Evolutionary conservation across 805 yeast species (phyloP), one percentile per base, ranked within the genome.

Genomic region (Candida bentonensis): DNA sequence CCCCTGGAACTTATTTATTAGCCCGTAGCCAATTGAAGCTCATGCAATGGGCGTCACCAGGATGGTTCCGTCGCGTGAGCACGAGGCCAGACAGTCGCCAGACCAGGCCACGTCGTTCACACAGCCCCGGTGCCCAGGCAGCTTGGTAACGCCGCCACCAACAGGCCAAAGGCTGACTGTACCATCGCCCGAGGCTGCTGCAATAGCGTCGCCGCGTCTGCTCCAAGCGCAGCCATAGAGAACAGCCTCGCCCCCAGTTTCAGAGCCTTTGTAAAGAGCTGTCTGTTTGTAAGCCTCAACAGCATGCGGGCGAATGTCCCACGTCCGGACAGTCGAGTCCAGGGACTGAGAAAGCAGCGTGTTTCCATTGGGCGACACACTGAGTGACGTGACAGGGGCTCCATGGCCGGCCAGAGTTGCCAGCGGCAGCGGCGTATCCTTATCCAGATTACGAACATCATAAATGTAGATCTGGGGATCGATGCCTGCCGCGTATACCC

Each of bases 111-210:
- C 72, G 56, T 76, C 86, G 22, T 78, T 58, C 0, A 78, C 82
- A 0, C 78, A 60, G 0, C 86, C 82, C 3, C 54, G 50, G 53
- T 83, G 88, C 1, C 87, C 88, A 2, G 66, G 63, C 7, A 70
- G 57, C 51, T 78, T 76, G 41, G 66, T 61, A 3, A 67, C 47
- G 43, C 75, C 62, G 0, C 79, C 64, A 3, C 66, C 66, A 15
- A 72, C 63, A 48, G 78, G 78, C 89, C 88, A 83, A 2, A 70
- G 50, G 3, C 76, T 73, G 0, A 73, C 68, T 3, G 74, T 67
- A 1, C 70, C 64, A 56, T 82, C 86, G 23, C 73, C 75, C 1
- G 84, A 72, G 0, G 89, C 92, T 15, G 84, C 73, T 54, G 52
- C 65, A 47, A 53, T 65, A 53, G 42, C 65, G 5, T 52, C 53